Conservation (phyloP, 176 grass and related monocot genomes). For the Cenchrus americanus region DNA sequence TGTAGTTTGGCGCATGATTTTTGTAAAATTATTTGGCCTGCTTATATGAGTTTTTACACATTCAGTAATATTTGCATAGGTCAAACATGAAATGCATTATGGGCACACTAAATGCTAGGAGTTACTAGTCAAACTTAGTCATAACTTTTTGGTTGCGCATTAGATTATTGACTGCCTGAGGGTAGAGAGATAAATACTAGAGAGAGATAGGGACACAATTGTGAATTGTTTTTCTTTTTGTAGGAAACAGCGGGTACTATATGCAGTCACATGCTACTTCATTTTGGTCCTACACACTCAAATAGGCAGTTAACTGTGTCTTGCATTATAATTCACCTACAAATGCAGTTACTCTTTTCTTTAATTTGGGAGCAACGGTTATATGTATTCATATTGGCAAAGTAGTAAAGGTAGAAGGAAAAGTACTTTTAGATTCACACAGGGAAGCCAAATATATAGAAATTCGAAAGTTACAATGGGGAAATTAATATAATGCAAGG, state of each 20-base stretch:
- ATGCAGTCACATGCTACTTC: not conserved
- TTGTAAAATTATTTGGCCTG: not conserved
- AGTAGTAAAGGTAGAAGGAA: not conserved
- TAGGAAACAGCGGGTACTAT: not conserved
- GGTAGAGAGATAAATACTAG: not conserved
- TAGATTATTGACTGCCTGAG: not conserved
- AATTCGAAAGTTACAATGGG: not conserved
- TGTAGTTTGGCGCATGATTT: not conserved
- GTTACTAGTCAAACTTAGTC: conserved; percentile 26
- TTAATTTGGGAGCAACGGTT: not conserved
- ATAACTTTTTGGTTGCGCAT: not conserved
- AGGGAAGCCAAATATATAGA: not conserved
- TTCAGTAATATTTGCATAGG: not conserved
- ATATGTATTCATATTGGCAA: not conserved
- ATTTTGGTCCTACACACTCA: not conserved
- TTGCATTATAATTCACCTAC: not conserved
- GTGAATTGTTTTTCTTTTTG: not conserved
- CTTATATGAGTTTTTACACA: not conserved
- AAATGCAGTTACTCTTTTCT: not conserved
- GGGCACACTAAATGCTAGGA: not conserved
- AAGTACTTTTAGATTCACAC: not conserved
- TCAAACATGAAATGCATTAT: conserved; percentile 1
- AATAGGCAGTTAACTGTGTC: not conserved
- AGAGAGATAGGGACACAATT: not conserved
- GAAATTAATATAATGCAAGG: not conserved